phyloP scores from a whole-genome alignment of 192 early-diverging fungal genomes.

The Phlyctochytrium bullatum region DNA sequence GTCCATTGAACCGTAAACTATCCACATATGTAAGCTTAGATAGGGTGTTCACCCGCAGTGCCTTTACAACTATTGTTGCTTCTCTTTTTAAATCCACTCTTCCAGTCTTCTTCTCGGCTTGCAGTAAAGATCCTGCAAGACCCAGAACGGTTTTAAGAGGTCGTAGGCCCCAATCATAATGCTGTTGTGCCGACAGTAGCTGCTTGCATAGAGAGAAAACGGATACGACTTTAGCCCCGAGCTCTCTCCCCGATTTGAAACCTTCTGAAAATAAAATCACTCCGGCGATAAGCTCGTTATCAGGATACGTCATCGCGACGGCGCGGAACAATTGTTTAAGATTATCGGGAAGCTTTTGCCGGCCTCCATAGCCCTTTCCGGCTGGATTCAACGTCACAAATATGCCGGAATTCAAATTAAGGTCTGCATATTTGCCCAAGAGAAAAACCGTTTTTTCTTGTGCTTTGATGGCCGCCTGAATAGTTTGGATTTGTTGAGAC shows the following conservation, averaged over 20 bases:
- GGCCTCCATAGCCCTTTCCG: slow-evolving; percentile 60
- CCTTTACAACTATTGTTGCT: slow-evolving; percentile 46
- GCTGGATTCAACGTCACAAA: slow-evolving; percentile 64
- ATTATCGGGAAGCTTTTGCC: slow-evolving; percentile 62
- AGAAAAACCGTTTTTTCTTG: slow-evolving; percentile 35
- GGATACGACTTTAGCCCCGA: slow-evolving; percentile 58
- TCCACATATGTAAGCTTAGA: slow-evolving; percentile 57
- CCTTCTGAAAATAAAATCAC: slow-evolving; percentile 62
- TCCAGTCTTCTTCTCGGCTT: slow-evolving; percentile 36
- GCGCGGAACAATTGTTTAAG: slow-evolving; percentile 60
- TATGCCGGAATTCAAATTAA: slow-evolving; percentile 57
- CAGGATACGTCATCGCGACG: slow-evolving; percentile 61
- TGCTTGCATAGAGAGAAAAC: slow-evolving; percentile 58
- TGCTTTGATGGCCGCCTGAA: slow-evolving; percentile 53
- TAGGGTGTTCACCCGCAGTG: slow-evolving; percentile 52
- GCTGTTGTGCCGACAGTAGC: slow-evolving; percentile 47
- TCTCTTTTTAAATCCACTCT: slow-evolving; percentile 33
- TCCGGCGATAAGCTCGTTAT: slow-evolving; percentile 60
- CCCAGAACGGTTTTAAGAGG: slow-evolving; percentile 54
- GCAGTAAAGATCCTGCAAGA: slow-evolving; percentile 49
- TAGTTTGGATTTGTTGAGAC: slow-evolving; percentile 63
- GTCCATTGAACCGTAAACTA: slow-evolving; percentile 39
- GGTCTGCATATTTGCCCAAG: slow-evolving; percentile 41
- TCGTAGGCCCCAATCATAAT: slow-evolving; percentile 62
- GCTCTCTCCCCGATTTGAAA: slow-evolving; percentile 50